Conservation (phyloP, 495 filamentous ascomycete species). For the Talaromyces borbonicus region DNA sequence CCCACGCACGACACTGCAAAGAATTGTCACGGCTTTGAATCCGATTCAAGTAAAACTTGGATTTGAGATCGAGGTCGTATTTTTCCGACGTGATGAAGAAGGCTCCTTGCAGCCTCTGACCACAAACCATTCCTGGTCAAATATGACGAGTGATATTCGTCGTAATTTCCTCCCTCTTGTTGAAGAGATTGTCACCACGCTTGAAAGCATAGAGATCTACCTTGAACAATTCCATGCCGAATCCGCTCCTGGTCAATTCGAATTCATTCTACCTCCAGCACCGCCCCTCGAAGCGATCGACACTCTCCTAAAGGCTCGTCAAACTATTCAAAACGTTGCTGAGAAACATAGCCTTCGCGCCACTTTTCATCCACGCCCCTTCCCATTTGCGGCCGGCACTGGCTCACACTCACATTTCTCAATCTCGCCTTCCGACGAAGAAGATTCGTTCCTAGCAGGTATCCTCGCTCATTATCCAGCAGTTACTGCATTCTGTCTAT, state of each 20-base stretch:
- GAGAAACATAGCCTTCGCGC: slow-evolving; percentile 45
- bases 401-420: slow-evolving; percentile 41
- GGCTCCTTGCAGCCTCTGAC: slow-evolving; percentile 12
- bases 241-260: slow-evolving; percentile 65
- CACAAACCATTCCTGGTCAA: slow-evolving; percentile 42
- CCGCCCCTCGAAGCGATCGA: slow-evolving; percentile 63
- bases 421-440: slow-evolving; percentile 17
- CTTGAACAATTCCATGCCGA: slow-evolving; percentile 74
- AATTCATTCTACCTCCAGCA: slow-evolving; percentile 61
- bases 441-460: slow-evolving; percentile 30
- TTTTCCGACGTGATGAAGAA: slow-evolving; percentile 33
- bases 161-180: slow-evolving; percentile 39
- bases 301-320: slow-evolving; percentile 59
- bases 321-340: slow-evolving; percentile 46
- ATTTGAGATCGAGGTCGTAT: slow-evolving; percentile 77
- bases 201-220: slow-evolving; percentile 52
- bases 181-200: slow-evolving; percentile 49
- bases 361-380: slow-evolving; percentile 71
- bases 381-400: slow-evolving; percentile 44
- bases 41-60: slow-evolving; percentile 52
- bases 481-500: slow-evolving; percentile 27
- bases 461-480: slow-evolving; percentile 23
- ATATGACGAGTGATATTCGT: slow-evolving; percentile 31
- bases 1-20: slow-evolving; percentile 47
- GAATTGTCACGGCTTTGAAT: slow-evolving; percentile 34